Evolutionary conservation across 768 basidiomycete genomes (phyloP).

Genomic region (Amanita rubescens): DNA sequence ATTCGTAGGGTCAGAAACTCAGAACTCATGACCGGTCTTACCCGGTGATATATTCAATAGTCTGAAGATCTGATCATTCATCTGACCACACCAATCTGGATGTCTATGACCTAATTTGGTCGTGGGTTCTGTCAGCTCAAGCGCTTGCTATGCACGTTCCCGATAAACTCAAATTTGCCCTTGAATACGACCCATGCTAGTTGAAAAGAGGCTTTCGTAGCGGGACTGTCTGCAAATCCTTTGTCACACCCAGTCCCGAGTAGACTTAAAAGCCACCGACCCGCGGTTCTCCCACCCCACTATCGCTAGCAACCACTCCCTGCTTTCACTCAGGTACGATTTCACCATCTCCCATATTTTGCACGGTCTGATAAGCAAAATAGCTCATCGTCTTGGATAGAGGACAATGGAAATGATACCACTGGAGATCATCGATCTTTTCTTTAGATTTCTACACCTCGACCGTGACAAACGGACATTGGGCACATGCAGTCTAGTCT

Average conservation of each 20-base stretch:
- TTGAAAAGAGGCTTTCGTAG: too few relatives aligned
- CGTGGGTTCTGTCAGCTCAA: too few relatives aligned
- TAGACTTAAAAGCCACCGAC: background rate
- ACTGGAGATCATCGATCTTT: constrained; percentile 4
- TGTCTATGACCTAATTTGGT: too few relatives aligned
- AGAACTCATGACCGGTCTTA: too few relatives aligned
- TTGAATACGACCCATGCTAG: too few relatives aligned
- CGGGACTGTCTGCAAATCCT: background rate
- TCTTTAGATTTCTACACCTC: background rate
- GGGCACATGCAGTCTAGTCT: background rate
- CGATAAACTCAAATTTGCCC: too few relatives aligned
- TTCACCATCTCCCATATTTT: background rate
- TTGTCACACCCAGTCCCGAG: background rate
- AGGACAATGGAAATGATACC: constrained; percentile 1
- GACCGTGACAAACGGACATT: background rate
- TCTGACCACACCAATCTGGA: too few relatives aligned
- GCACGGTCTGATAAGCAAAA: background rate
- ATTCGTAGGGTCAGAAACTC: background rate
- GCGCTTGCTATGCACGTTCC: too few relatives aligned
- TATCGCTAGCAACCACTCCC: background rate
- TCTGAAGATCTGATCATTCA: too few relatives aligned
- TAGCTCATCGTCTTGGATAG: too few relatives aligned
- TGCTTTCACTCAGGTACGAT: background rate
- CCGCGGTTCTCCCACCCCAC: background rate
- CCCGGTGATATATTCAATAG: too few relatives aligned